phyloP scores from a whole-genome alignment of 192 early-diverging fungal genomes.

The Allomyces arbusculus region DNA sequence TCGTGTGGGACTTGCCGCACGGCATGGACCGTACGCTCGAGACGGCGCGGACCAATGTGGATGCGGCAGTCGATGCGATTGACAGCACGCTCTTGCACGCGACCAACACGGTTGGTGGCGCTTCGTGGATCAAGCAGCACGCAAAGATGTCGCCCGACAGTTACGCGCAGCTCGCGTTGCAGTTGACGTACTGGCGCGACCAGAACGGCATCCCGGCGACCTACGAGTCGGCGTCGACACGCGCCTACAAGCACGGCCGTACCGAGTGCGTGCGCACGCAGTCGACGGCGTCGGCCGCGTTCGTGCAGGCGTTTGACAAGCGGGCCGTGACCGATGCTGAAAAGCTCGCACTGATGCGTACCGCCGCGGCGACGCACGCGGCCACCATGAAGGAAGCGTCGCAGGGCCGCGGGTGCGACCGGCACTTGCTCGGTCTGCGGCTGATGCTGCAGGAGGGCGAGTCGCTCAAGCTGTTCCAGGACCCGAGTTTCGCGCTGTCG shows the following conservation, averaged over 20 bases:
- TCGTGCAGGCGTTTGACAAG: slow-evolving; percentile 54
- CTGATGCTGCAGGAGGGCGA: slow-evolving; percentile 43
- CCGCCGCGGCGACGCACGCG: slow-evolving; percentile 20
- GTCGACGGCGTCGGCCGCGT: slow-evolving; percentile 52
- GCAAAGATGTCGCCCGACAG: slow-evolving; percentile 67
- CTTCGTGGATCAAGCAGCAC: slow-evolving; percentile 2
- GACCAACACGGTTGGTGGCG: not conserved
- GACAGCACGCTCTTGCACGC: not conserved
- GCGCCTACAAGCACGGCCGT: slow-evolving; percentile 59
- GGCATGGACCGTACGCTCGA: not conserved
- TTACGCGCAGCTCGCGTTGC: slow-evolving; percentile 75
- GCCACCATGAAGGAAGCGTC: slow-evolving; percentile 56
- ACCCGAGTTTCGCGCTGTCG: slow-evolving; percentile 53
- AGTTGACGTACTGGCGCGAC: slow-evolving; percentile 59
- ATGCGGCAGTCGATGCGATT: not conserved
- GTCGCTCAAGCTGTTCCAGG: slow-evolving; percentile 47
- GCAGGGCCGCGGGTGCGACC: slow-evolving; percentile 66
- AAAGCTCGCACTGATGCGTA: slow-evolving; percentile 14
- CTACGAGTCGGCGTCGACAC: slow-evolving; percentile 56
- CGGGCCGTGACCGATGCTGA: slow-evolving; percentile 12
- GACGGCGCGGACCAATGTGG: not conserved
- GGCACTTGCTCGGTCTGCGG: slow-evolving; percentile 74
- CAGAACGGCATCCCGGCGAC: slow-evolving; percentile 49
- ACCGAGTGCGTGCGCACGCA: slow-evolving; percentile 82
- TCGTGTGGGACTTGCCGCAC: not conserved